A percentile compares a stretch with the other conserved stretches of the same genome.
phyloP scores from a whole-genome alignment of 2,329 filamentous ascomycete species.

The Alternaria arborescens region DNA sequence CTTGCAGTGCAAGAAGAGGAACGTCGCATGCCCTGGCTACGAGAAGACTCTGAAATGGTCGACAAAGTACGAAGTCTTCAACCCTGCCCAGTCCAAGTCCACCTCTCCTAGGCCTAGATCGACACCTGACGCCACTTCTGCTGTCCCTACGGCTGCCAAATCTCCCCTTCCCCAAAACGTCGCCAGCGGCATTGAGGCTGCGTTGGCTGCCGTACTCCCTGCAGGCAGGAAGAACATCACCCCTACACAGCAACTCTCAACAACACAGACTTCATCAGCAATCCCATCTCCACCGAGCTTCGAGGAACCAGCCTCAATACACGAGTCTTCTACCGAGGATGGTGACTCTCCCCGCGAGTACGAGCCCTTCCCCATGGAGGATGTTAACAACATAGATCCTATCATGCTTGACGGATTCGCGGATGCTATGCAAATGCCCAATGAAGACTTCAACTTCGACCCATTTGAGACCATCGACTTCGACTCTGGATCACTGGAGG shows the following conservation, averaged over 20 bases:
- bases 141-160: slow-evolving; percentile 13
- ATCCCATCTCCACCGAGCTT: slow-evolving; percentile 28
- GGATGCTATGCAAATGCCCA: slow-evolving; percentile 30
- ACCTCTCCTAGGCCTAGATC: slow-evolving; percentile 25
- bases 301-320: slow-evolving; percentile 27
- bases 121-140: slow-evolving; percentile 17
- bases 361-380: slow-evolving; percentile 38
- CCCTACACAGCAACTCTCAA: slow-evolving; percentile 17
- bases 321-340: slow-evolving; percentile 39
- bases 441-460: slow-evolving; percentile 39
- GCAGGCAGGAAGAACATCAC: slow-evolving; percentile 35
- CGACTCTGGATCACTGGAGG: slow-evolving; percentile 31
- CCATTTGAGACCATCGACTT: slow-evolving; percentile 41
- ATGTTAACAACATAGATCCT: slow-evolving; percentile 35
- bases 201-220: slow-evolving; percentile 49
- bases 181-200: slow-evolving; percentile 43
- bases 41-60: slow-evolving; percentile 59
- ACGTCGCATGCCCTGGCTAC: slow-evolving; percentile 57
- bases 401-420: slow-evolving; percentile 36
- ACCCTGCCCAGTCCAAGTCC: slow-evolving; percentile 41
- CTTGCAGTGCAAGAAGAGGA: slow-evolving; percentile 55
- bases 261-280: slow-evolving; percentile 29
- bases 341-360: slow-evolving; percentile 34
- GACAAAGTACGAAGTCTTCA: slow-evolving; percentile 59
- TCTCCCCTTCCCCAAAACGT: slow-evolving; percentile 41